Evolutionary conservation across 73 alveolate genomes (phyloP).

Genomic region (Paramecium primaurelia): DNA sequence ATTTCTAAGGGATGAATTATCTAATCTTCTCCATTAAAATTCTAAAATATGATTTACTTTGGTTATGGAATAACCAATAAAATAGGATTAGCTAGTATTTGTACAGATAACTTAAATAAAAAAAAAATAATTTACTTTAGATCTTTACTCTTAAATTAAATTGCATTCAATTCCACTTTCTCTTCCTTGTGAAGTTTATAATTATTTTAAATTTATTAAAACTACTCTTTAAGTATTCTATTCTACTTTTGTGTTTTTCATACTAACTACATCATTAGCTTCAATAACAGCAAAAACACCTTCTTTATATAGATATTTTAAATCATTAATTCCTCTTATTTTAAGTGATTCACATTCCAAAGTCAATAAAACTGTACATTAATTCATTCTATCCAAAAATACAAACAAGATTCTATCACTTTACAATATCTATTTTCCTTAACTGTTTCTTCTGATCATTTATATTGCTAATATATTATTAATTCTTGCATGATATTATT

Average conservation of each 20-base stretch:
- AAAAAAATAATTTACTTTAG: neutral
- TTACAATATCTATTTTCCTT: neutral
- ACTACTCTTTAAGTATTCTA: neutral
- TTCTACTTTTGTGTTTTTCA: neutral
- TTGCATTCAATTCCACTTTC: conserved; percentile 24
- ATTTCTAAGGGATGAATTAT: neutral
- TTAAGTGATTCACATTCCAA: conserved; percentile 35
- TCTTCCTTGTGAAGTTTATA: neutral
- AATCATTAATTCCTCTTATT: neutral
- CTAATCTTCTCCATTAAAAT: conserved; percentile 25
- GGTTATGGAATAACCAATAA: neutral
- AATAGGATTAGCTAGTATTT: conserved; percentile 4
- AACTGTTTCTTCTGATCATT: neutral
- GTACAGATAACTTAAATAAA: neutral
- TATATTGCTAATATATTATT: neutral
- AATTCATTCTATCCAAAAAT: conserved; percentile 20
- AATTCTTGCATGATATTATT: conserved; percentile 27
- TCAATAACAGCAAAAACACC: conserved; percentile 39
- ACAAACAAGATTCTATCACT: neutral
- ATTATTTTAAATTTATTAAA: neutral
- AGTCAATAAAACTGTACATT: conserved; percentile 42
- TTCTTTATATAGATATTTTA: neutral
- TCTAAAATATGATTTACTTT: neutral
- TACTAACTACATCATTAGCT: neutral
- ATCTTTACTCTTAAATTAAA: conserved; percentile 10